Conservation (phyloP, 2,329 filamentous ascomycete genomes). For the Cordyceps javanica region DNA sequence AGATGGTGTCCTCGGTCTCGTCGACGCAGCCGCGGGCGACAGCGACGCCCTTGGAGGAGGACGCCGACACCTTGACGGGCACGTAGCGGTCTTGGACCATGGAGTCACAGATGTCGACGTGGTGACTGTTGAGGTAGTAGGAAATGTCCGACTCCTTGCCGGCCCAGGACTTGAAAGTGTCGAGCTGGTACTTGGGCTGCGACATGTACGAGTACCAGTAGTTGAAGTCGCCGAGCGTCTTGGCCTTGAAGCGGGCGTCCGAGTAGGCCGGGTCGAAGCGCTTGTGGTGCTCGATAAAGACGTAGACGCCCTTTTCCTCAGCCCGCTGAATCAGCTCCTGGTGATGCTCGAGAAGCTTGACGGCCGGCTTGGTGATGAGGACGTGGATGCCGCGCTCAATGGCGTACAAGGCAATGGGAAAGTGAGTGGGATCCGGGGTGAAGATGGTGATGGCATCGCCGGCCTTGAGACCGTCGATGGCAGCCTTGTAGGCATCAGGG, state of each 20-base stretch:
- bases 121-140: conserved; percentile 94
- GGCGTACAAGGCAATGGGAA: conserved; percentile 85
- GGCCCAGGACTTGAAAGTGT: conserved; percentile 94
- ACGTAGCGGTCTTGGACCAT: conserved; percentile 72
- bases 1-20: conserved; percentile 89
- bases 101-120: conserved; percentile 86
- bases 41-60: conserved; percentile 72
- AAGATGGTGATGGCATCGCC: conserved; percentile 94
- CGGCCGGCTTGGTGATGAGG: conserved; percentile 88
- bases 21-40: conserved; percentile 70
- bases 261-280: conserved; percentile 90
- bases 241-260: conserved; percentile 73
- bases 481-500: conserved; percentile 77
- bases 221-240: conserved; percentile 85
- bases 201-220: conserved; percentile 98
- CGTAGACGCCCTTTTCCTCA: conserved; percentile 71
- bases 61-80: conserved; percentile 73
- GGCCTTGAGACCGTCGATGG: conserved; percentile 74
- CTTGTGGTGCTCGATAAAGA: conserved; percentile 96
- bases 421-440: conserved; percentile 90
- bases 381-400: conserved; percentile 86
- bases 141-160: conserved; percentile 88
- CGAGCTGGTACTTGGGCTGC: conserved; percentile 83
- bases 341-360: conserved; percentile 78
- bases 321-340: conserved; percentile 67